Evolutionary conservation across 805 yeast genomes (phyloP).

Genomic region (Kregervanrija pseudodelftensis): DNA sequence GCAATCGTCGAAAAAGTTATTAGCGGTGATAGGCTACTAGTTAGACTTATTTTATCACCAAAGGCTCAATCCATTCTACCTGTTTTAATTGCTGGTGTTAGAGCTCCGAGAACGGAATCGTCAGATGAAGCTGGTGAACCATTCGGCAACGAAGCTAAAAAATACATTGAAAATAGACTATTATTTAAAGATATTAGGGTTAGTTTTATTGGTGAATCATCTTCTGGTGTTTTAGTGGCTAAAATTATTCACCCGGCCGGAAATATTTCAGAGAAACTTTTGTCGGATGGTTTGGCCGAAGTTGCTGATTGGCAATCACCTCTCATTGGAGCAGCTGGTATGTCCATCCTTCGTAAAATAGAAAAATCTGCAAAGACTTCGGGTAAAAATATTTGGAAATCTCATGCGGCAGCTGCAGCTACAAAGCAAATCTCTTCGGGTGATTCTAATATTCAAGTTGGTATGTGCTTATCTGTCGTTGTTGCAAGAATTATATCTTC

Average conservation of each 20-base stretch:
- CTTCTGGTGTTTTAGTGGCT: conserved; percentile 55
- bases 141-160: conserved; percentile 58
- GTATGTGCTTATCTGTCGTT: conserved; percentile 44
- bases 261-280: conserved; percentile 58
- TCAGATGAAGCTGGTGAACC: conserved; percentile 41
- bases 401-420: conserved; percentile 16
- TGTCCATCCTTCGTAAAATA: conserved; percentile 55
- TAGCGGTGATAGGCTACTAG: conserved; percentile 70
- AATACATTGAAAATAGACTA: conserved; percentile 55
- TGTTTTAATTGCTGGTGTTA: conserved; percentile 65
- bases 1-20: conserved; percentile 71
- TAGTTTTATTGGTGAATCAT: conserved; percentile 50
- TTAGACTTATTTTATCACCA: conserved; percentile 38
- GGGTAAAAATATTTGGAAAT: conserved; percentile 53
- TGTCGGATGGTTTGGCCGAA: conserved; percentile 65
- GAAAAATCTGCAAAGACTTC: conserved; percentile 54
- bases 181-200: conserved; percentile 55
- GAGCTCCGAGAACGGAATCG: conserved; percentile 61
- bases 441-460: conserved; percentile 31
- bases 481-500: conserved; percentile 59
- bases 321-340: conserved; percentile 55
- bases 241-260: conserved; percentile 69
- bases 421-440: conserved; percentile 12
- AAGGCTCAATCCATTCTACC: conserved; percentile 52
- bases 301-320: conserved; percentile 77